Percentiles rank a stretch among this genome's conserved stretches.
Conservation (phyloP, 176 grass and related monocot genomes). For the Cocos nucifera region DNA sequence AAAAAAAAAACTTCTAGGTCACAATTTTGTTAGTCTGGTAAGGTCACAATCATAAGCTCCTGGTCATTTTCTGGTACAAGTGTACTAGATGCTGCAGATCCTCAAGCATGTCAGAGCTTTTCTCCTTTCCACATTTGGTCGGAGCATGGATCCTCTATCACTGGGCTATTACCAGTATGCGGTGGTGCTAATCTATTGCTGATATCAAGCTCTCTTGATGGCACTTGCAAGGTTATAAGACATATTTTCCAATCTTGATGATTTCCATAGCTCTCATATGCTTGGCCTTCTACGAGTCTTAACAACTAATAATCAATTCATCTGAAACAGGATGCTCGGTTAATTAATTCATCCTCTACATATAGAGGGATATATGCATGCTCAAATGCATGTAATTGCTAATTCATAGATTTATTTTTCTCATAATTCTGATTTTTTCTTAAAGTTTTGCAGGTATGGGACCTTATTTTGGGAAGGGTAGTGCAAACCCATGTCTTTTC, state of each 20-base stretch:
- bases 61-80: neutral
- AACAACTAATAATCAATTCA: no score
- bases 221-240: slow-evolving; percentile 26
- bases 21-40: no score
- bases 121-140: slow-evolving; percentile 4
- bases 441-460: slow-evolving; percentile 6
- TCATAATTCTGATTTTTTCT: neutral
- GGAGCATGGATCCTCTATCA: slow-evolving; percentile 20
- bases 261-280: neutral
- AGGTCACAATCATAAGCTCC: no score
- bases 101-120: slow-evolving; percentile 3
- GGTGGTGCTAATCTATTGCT: slow-evolving; percentile 1
- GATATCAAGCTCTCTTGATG: slow-evolving; percentile 35
- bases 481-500: slow-evolving; percentile 9
- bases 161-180: slow-evolving; percentile 14
- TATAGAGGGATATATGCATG: no score
- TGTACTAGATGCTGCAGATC: neutral
- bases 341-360: no score
- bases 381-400: no score
- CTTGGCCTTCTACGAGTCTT: neutral
- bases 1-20: no score
- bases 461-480: slow-evolving; percentile 19
- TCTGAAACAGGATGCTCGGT: no score
- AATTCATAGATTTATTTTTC: neutral
- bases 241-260: neutral